phyloP scores from a whole-genome alignment of 164 flowering plant species.

The Macadamia integrifolia region DNA sequence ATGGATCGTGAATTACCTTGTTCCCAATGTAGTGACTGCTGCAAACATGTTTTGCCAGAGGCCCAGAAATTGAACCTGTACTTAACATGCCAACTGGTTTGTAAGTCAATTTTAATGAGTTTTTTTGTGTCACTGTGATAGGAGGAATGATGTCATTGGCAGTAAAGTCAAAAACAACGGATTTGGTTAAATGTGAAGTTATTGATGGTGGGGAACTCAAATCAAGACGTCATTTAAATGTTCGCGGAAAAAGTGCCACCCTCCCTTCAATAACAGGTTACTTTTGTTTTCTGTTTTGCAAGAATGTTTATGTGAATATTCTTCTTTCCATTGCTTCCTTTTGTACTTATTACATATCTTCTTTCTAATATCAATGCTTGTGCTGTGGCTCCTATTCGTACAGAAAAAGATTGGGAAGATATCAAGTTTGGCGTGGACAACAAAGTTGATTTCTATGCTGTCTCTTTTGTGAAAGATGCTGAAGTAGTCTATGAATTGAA shows the following conservation, averaged over 20 bases:
- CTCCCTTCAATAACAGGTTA: conserved; percentile 95
- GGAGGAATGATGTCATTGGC: conserved; percentile 98
- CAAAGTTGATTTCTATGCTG: conserved; percentile 93
- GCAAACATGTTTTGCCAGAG: not conserved
- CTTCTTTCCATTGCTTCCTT: not conserved
- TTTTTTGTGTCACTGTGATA: conserved; percentile 15
- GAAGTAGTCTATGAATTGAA: conserved; percentile 89
- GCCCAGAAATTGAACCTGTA: not conserved
- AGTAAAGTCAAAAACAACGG: conserved; percentile 79
- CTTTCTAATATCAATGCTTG: not conserved
- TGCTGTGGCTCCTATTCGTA: conserved; percentile 3
- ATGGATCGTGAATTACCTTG: not conserved
- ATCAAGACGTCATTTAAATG: conserved; percentile 94
- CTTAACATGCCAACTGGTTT: not conserved
- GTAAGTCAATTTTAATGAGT: not conserved
- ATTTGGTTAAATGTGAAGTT: conserved; percentile 74
- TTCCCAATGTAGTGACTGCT: not conserved
- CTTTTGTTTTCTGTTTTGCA: not conserved
- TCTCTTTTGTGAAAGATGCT: conserved; percentile 98
- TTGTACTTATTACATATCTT: not conserved
- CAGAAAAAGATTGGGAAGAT: conserved; percentile 99
- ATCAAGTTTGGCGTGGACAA: conserved; percentile 99
- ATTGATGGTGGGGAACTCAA: conserved; percentile 96
- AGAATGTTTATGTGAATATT: not conserved
- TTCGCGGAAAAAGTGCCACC: conserved; percentile 95